Base-by-base conservation (phyloP, 2,329 filamentous ascomycete genomes). In the Tympanopsis confertula region DNA sequence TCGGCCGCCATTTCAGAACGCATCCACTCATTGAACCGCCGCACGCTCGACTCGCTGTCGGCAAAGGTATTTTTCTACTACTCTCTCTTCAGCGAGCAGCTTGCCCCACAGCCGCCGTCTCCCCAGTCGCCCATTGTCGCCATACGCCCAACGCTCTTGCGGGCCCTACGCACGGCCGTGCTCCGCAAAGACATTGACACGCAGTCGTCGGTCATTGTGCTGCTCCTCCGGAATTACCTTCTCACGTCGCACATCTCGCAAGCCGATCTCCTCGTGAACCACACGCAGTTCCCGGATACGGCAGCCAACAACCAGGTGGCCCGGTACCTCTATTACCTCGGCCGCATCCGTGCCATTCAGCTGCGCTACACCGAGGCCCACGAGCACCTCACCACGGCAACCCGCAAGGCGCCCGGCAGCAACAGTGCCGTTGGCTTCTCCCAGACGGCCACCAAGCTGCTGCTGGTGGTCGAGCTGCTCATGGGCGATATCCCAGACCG, bases 401-500 rank as follows among this genome's bases (percentile, higher is more conserved):
- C 88, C 20, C 83, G 91, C 50, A 98, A 98, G 64, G 89, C 91
- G 5, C 91, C 91, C 0, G 86, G 86, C 17, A 91, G 83, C 55
- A 76, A 79, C 46, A 88, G 86, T 47, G 91, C 91, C 4, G 80
- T 87, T 33, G 89, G 91, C 35, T 98, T 98, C 61, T 88, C 93
- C 47, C 91, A 95, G 61, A 89, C 87, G 28, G 89, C 91, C 1
- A 94, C 86, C 46, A 98, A 98, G 71, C 74, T 96, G n/a, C 68
- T 96, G 45, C 77, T 96, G 32, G 87, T 98, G 14, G 91, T 98
- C 12, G 89, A 98, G 67, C 69, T 98, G 43, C 66, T 98, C 45
- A 98, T 98, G 91, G 91, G 91, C 45, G 91, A 98, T 54, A 98
- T 98, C 47, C 91, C 91, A 19, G 89, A 96, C 53, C 85, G 91